Base-by-base conservation (phyloP, 768 basidiomycete genomes). In the Rickenella mellea region DNA sequence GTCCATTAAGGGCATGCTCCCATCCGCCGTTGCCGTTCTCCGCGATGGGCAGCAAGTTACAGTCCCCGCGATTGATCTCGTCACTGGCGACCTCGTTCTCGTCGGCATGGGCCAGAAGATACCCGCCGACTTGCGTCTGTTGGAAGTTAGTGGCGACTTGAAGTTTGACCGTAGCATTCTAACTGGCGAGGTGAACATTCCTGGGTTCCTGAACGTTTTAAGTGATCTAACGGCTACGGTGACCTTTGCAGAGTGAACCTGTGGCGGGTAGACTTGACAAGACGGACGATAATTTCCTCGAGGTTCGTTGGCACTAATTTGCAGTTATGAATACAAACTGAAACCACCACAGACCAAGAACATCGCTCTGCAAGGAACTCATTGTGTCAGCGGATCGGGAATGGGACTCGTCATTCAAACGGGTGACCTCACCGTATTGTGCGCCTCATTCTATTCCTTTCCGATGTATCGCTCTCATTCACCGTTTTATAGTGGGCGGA, bases 121-220 rank as follows among this genome's bases (percentile, higher is more conserved):
- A 2, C 83, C 83, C 0, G 82, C 83, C 4, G 83, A 86, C 51
- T 44, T 85, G 12, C 70, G 76, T 38, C 62, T 86, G n/a, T 67
- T 83, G 27, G 64, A 76, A 4, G 69, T 68, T 19, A 73, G 71
- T 17, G 59, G 69, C 2, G 80, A 83, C 51, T 57, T 80, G 28
- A 68, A 68, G 42, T 74, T 81, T 36, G 81, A 83, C 49, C 64
- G 78, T 24, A 71, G 76, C 25, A 68, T 82, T 28, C 64, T 83
- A n/a, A 83, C 81, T 4, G 77, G 76, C 12, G 76, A 78, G 58
- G 72, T 72, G 48, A 59, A 61, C 46, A 46, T 59, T 11, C 28
- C 64, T 22, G 51, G 10, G 52, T 53, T n/a, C 47, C 53, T 28
- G 54, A 62, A n/a, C 2, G 60, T 67, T 46, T 41, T 49, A 61